Base-by-base conservation (phyloP, 2,329 filamentous ascomycete genomes). In the Camillea tinctor region DNA sequence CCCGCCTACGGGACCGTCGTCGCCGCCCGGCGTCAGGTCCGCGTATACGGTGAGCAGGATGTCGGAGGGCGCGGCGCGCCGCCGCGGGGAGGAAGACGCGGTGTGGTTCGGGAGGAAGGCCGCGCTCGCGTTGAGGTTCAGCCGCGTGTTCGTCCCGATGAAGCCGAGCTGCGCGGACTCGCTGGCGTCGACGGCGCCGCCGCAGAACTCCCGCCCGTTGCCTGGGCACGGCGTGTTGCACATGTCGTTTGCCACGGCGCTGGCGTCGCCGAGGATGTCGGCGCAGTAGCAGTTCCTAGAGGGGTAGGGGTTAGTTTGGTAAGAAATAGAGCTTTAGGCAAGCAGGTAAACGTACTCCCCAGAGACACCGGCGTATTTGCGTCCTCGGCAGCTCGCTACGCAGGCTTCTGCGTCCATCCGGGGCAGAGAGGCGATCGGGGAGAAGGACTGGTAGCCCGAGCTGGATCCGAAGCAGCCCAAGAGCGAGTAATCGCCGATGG, bases 281-380 rank as follows among this genome's bases (percentile, higher is more conserved):
- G 79, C 79, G 59, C 81, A 84, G 70, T 79, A 81, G 66, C 81
- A 83, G 21, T 70, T 70, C 11, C 71, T 76, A 24, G 30, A 49
- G 0, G 19, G 13, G 13, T 3, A 24, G n/a, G n/a, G n/a, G 15
- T 49, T 17, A 44, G 2, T 7, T 21, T 15, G 26, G 23, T n/a
- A 49, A 9, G 26, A 21, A 17, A n/a, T n/a, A n/a, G n/a, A n/a
- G n/a, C n/a, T n/a, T n/a, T n/a, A n/a, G n/a, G n/a, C n/a, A n/a
- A n/a, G n/a, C n/a, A n/a, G n/a, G n/a, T n/a, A 4, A 13, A 71
- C 69, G 21, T 64, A 73, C 71, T 71, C 59, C 24, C 73, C 69
- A 22, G 73, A 76, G 49, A 80, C 62, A 55, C 77, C 80, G 2
- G 76, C 74, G 58, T 77, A 81, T 19, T 70, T 74, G 44, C 60